phyloP scores from a whole-genome alignment of 2,329 filamentous ascomycete genomes.

The Beauveria medogensis region DNA sequence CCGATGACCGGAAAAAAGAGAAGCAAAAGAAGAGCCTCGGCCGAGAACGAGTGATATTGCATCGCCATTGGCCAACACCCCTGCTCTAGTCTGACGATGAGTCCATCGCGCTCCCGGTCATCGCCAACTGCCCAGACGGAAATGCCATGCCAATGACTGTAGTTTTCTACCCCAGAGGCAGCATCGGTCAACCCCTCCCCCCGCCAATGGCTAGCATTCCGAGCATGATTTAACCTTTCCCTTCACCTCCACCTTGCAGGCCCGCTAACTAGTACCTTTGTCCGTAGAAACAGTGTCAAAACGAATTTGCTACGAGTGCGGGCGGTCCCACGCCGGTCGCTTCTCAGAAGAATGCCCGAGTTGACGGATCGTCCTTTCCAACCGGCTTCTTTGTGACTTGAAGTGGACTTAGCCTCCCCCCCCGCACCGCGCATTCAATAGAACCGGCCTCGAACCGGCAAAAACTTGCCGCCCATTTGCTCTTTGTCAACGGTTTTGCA shows the following conservation, averaged over 20 bases:
- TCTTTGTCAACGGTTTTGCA: neutral
- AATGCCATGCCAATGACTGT: neutral
- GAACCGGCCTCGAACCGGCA: conserved; percentile 8
- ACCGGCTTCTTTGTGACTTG: neutral
- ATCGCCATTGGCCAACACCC: neutral
- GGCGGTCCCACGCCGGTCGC: neutral
- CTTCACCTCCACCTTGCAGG: neutral
- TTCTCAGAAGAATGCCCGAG: neutral
- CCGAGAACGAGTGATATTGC: neutral
- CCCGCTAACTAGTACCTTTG: neutral
- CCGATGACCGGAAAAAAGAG: neutral
- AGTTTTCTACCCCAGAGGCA: neutral
- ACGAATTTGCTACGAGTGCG: neutral
- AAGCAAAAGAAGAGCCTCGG: neutral
- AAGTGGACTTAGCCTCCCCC: neutral
- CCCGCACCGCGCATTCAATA: neutral
- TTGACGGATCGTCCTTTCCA: neutral
- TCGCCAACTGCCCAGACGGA: neutral
- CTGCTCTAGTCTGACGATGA: neutral
- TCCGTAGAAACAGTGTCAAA: neutral
- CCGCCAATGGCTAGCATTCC: neutral
- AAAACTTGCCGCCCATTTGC: neutral
- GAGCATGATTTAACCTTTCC: neutral
- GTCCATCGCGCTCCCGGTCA: neutral
- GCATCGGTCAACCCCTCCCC: neutral